A percentile compares a stretch with the other conserved stretches of the same genome.
phyloP scores from a whole-genome alignment of 768 basidiomycete genomes.

The Pilatotrama ljubarskyi region DNA sequence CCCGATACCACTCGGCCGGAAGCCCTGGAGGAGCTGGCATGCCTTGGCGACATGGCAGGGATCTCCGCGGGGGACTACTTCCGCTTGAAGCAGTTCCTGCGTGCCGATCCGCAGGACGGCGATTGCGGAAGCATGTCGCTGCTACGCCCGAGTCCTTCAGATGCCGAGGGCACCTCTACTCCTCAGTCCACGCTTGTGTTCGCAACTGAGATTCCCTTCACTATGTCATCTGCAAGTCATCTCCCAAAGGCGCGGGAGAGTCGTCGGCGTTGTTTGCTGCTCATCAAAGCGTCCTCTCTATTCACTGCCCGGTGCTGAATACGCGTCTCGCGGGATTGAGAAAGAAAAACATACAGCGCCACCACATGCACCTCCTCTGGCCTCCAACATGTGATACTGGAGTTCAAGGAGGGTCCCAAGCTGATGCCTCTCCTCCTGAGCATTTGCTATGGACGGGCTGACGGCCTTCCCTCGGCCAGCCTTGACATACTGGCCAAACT shows the following conservation, averaged over 20 bases:
- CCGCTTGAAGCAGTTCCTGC: conserved; percentile 3
- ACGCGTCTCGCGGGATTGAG: background rate
- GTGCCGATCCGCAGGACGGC: background rate
- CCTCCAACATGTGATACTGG: background rate
- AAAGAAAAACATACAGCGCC: too few species aligned
- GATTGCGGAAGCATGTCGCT: too few species aligned
- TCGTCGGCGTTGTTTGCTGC: conserved; percentile 30
- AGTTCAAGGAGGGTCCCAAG: background rate
- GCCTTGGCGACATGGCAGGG: conserved; percentile 3
- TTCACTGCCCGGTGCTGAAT: conserved; percentile 35
- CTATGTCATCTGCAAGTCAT: conserved; percentile 52
- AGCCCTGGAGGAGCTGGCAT: background rate
- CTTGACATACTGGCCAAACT: background rate
- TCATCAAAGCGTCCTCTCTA: conserved; percentile 35
- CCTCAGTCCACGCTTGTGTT: background rate
- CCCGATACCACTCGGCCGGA: background rate
- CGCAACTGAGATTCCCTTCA: background rate
- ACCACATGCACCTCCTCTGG: too few species aligned
- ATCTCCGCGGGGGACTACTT: conserved; percentile 12
- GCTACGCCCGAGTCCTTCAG: background rate
- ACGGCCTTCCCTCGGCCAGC: background rate
- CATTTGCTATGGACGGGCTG: background rate
- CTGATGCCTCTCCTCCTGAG: background rate
- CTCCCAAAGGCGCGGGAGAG: conserved; percentile 37
- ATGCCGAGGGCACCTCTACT: background rate